Percentiles rank a stretch among this genome's conserved stretches.
phyloP scores from a whole-genome alignment of 306 rosid species.

The Cicer pinnatifidum region DNA sequence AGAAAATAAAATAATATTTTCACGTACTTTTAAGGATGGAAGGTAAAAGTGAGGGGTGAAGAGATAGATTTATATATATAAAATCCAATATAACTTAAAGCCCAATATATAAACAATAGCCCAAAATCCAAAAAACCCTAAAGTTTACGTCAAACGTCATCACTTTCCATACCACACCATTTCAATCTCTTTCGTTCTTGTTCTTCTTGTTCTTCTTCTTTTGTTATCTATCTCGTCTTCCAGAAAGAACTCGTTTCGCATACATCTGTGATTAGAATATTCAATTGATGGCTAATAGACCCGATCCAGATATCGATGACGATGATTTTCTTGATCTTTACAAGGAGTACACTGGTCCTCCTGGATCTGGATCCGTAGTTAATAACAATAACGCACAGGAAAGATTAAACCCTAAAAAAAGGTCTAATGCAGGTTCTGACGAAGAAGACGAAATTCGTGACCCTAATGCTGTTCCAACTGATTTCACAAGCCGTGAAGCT shows the following conservation, averaged over 20 bases:
- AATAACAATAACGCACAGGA: conserved; percentile 52
- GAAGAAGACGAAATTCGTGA: conserved; percentile 84
- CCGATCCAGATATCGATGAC: conserved; percentile 80
- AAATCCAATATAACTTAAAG: not conserved
- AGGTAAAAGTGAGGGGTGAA: no score
- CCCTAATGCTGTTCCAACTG: conserved; percentile 97
- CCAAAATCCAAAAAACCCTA: conserved; percentile 9
- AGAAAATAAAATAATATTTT: no score
- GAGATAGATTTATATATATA: no score
- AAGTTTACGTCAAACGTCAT: not conserved
- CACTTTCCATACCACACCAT: not conserved
- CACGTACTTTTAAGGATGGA: no score
- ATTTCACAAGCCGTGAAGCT: conserved; percentile 97
- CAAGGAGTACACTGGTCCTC: conserved; percentile 98
- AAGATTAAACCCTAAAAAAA: conserved; percentile 61
- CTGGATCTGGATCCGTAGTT: conserved; percentile 48
- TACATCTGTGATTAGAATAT: not conserved
- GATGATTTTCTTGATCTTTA: conserved; percentile 91
- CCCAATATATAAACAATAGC: not conserved
- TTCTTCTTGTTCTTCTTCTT: not conserved
- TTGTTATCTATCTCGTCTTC: not conserved
- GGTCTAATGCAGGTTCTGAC: conserved; percentile 81
- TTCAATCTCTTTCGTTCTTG: not conserved
- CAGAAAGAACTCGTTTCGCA: not conserved
- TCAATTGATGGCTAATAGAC: conserved; percentile 66